These are phyloP conservation scores for Monosporascus sp. DNA, from an alignment of 2,329 filamentous ascomycete genomes.

Conservation along the genomic window DNA sequence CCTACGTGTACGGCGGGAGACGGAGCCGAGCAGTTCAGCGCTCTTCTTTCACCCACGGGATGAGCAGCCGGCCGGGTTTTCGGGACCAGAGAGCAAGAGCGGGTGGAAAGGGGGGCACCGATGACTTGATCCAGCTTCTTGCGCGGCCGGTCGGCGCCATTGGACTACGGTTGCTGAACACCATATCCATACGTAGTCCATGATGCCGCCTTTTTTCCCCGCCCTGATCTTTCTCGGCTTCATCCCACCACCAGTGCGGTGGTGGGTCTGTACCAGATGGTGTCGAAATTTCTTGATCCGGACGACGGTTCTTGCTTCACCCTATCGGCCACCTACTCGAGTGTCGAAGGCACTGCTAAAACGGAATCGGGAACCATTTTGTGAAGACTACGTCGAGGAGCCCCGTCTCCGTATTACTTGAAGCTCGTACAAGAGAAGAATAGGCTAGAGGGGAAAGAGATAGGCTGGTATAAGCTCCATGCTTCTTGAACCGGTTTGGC, in stretches of 20 bases:
- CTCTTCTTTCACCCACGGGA: constrained; percentile 36
- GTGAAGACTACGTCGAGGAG: constrained; percentile 16
- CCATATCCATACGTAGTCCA: constrained; percentile 12
- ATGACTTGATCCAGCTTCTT: constrained; percentile 54
- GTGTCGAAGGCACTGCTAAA: constrained; percentile 31
- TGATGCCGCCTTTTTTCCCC: constrained; percentile 9
- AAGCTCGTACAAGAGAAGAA: neutral
- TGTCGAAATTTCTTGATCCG: constrained; percentile 18
- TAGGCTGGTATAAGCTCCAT: neutral
- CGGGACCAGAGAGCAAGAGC: constrained; percentile 18
- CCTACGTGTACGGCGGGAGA: constrained; percentile 15
- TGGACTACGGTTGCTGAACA: too few relatives aligned
- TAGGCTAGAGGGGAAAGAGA: neutral
- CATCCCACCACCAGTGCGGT: constrained; percentile 11
- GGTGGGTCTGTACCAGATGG: constrained; percentile 20
- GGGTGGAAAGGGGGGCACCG: constrained; percentile 47
- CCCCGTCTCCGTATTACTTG: too few relatives aligned
- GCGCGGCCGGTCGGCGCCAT: constrained; percentile 14
- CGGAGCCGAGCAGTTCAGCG: constrained; percentile 12
- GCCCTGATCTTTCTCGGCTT: constrained; percentile 14
- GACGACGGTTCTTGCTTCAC: constrained; percentile 12
- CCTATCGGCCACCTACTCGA: constrained; percentile 22
- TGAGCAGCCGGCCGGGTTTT: constrained; percentile 31
- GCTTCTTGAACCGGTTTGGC: too few relatives aligned
- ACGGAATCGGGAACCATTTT: constrained; percentile 24